Conservation (phyloP, 1,284 basidiomycete species). For the Omphalotus olearius region DNA sequence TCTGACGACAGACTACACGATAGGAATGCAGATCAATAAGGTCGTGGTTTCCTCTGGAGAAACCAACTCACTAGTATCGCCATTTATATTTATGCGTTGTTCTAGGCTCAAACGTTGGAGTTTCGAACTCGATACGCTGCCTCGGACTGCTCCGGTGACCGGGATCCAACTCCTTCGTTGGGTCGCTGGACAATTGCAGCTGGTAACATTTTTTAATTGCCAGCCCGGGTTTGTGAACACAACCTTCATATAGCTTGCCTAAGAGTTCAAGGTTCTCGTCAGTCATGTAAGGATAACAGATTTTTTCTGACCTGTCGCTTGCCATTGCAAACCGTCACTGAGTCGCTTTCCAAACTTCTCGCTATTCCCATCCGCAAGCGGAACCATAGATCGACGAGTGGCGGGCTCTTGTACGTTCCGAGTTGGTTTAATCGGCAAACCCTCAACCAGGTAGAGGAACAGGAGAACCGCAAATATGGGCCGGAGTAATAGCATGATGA, state of each 20-base stretch:
- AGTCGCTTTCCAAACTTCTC: not conserved
- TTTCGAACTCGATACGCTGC: slow-evolving; percentile 18
- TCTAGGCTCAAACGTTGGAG: slow-evolving; percentile 6
- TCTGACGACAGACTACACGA: slow-evolving; percentile 7
- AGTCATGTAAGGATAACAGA: not conserved
- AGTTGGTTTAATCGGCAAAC: no score
- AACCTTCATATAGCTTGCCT: not conserved
- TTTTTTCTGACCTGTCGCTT: not conserved
- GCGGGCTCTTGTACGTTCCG: no score
- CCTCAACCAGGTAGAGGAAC: no score
- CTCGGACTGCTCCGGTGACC: slow-evolving; percentile 6
- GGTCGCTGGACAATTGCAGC: slow-evolving; percentile 13
- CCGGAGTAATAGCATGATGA: no score
- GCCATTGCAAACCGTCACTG: not conserved
- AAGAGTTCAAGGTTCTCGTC: not conserved
- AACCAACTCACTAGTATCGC: slow-evolving; percentile 10
- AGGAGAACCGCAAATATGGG: no score
- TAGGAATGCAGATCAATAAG: no score
- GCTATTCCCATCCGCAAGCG: not conserved
- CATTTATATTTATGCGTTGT: slow-evolving; percentile 14
- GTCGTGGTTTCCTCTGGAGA: not conserved
- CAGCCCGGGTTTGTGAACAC: not conserved
- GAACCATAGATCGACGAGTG: not conserved
- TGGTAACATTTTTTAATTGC: slow-evolving; percentile 15
- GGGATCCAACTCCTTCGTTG: slow-evolving; percentile 14